phyloP scores from a whole-genome alignment of 306 rosid genomes.

The Aeschynomene evenia region DNA sequence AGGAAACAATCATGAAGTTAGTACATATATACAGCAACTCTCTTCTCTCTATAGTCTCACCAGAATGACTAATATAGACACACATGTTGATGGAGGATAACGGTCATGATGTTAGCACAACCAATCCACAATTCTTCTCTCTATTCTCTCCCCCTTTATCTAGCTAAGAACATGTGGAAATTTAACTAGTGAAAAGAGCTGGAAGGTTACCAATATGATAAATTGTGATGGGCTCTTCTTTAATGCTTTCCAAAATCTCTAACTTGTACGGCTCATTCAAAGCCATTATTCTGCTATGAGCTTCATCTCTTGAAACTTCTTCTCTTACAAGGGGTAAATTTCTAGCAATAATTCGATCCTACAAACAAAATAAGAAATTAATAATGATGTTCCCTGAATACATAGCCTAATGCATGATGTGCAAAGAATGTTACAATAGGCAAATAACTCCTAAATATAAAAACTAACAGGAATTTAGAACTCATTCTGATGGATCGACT shows the following conservation, averaged over 20 bases:
- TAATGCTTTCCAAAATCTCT: constrained; percentile 89
- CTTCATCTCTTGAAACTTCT: constrained; percentile 93
- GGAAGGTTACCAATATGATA: constrained; percentile 81
- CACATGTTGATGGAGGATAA: neutral
- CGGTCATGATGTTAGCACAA: neutral
- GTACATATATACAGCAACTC: neutral
- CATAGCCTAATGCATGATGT: constrained; percentile 25
- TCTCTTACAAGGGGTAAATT: constrained; percentile 90
- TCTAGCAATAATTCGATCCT: constrained; percentile 80
- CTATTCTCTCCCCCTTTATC: constrained; percentile 4
- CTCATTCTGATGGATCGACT: constrained; percentile 1
- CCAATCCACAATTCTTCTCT: neutral
- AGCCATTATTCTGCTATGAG: constrained; percentile 70
- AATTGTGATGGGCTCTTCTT: constrained; percentile 84
- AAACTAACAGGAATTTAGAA: constrained; percentile 7
- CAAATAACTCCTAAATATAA: neutral
- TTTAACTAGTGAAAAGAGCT: constrained; percentile 10
- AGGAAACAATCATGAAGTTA: neutral
- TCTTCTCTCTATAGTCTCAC: neutral
- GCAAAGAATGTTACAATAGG: constrained; percentile 13
- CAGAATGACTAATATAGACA: constrained; percentile 5
- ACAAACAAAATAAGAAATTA: constrained; percentile 37
- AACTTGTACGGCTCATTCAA: constrained; percentile 91
- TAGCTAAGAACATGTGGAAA: constrained; percentile 15
- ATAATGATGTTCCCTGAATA: constrained; percentile 17